phyloP scores from a whole-genome alignment of 768 basidiomycete species.

The Dentipellis fragilis region DNA sequence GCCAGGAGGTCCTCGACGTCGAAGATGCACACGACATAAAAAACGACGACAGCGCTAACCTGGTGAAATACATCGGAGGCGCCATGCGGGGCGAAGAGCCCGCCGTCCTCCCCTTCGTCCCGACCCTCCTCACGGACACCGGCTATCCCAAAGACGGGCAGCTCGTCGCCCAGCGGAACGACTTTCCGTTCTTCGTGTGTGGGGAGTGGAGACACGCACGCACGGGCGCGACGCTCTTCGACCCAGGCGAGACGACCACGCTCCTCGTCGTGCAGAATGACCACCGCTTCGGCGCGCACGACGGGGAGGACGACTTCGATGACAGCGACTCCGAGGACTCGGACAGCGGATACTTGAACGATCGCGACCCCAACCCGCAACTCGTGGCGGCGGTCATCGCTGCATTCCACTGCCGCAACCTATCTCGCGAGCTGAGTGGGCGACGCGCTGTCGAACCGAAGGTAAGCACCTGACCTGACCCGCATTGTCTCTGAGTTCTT shows the following conservation, averaged over 20 bases:
- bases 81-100: neutral
- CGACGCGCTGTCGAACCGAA: too few relatives aligned
- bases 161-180: neutral
- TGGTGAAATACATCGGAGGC: neutral
- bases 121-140: too few relatives aligned
- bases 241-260: neutral
- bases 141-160: too few relatives aligned
- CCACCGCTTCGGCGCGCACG: neutral
- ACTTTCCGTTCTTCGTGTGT: neutral
- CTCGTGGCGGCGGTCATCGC: constrained; percentile 2
- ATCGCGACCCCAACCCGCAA: neutral
- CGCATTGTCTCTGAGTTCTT: too few relatives aligned
- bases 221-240: neutral
- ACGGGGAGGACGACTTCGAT: neutral
- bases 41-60: neutral
- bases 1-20: neutral
- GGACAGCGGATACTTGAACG: too few relatives aligned
- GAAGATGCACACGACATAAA: neutral
- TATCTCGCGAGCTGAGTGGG: too few relatives aligned
- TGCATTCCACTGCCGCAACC: neutral
- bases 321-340: too few relatives aligned
- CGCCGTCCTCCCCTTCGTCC: too few relatives aligned
- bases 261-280: constrained; percentile 6
- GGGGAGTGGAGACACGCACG: neutral
- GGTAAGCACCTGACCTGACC: too few relatives aligned